Conservation (phyloP, 257 asterid species). For the Nicotiana benthamiana region DNA sequence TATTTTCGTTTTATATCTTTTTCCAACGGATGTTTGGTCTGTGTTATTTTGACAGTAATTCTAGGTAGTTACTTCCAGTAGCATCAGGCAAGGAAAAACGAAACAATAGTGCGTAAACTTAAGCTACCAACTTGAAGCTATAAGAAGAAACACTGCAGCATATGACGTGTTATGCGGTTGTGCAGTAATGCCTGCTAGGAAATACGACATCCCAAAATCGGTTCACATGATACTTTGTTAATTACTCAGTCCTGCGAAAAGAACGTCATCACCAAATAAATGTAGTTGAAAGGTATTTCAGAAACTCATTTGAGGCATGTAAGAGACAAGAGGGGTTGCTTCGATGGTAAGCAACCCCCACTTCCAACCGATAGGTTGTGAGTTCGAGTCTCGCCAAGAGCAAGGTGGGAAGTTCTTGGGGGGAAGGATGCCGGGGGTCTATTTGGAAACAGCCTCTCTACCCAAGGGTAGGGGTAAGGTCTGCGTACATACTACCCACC, state of each 20-base stretch:
- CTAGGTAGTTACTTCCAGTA: not conserved
- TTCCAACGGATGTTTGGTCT: not conserved
- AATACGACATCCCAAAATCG: not conserved
- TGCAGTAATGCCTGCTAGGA: not conserved
- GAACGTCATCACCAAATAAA: not conserved
- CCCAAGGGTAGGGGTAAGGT: too few species aligned
- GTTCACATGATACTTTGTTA: not conserved
- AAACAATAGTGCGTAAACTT: not conserved
- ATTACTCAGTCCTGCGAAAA: not conserved
- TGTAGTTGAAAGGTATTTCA: not conserved
- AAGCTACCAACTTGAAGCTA: not conserved
- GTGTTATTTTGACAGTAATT: not conserved
- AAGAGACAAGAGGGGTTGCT: too few species aligned
- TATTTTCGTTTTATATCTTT: not conserved
- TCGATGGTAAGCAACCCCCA: too few species aligned
- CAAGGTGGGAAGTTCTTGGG: too few species aligned
- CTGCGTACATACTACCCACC: too few species aligned
- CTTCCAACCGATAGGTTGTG: too few species aligned
- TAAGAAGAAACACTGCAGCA: not conserved
- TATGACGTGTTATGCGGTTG: not conserved
- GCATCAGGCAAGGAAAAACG: not conserved
- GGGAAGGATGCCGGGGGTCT: too few species aligned
- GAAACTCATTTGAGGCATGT: not conserved
- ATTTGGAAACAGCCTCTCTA: too few species aligned
- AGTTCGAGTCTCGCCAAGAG: too few species aligned